Percentiles rank a stretch among this genome's conserved stretches.
These are phyloP conservation scores for Suillus lakei DNA, from an alignment of 768 basidiomycete genomes.

Conservation along the genomic window DNA sequence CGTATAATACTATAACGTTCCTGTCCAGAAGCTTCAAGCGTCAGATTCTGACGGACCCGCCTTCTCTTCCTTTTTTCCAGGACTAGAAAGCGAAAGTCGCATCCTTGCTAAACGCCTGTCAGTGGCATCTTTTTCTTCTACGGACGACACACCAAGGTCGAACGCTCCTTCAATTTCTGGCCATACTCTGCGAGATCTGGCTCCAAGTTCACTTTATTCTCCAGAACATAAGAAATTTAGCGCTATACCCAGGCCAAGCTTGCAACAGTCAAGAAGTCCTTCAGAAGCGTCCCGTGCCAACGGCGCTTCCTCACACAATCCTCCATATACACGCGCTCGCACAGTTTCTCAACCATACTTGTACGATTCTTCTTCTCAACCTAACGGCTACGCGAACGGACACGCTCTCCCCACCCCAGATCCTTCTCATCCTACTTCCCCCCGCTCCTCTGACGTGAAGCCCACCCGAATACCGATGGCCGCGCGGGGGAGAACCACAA, in stretches of 20 bases:
- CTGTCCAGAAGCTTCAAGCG: not conserved
- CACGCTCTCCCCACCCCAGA: conserved; percentile 39
- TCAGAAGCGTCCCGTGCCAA: conserved; percentile 29
- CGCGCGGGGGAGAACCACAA: conserved; percentile 45
- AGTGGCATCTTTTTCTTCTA: conserved; percentile 66
- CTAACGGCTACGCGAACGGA: conserved; percentile 34
- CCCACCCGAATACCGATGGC: conserved; percentile 55
- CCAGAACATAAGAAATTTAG: conserved; percentile 41
- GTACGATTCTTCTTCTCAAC: conserved; percentile 41
- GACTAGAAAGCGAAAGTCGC: conserved; percentile 80
- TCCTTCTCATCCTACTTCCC: conserved; percentile 47
- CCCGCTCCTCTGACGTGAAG: conserved; percentile 45
- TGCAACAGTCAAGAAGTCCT: conserved; percentile 41
- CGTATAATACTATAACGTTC: conserved; percentile 28
- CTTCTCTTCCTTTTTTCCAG: conserved; percentile 41
- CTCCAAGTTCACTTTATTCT: conserved; percentile 25
- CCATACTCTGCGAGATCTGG: conserved; percentile 24
- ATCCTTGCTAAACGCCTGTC: conserved; percentile 80
- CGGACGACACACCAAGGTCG: conserved; percentile 45
- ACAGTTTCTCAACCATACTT: conserved; percentile 68
- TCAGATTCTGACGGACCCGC: not conserved
- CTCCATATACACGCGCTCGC: conserved; percentile 55
- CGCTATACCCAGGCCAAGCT: conserved; percentile 53
- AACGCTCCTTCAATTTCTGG: conserved; percentile 23
- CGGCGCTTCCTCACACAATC: conserved; percentile 34